phyloP scores from a whole-genome alignment of 2,329 filamentous ascomycete genomes.

The Colletotrichum truncatum region DNA sequence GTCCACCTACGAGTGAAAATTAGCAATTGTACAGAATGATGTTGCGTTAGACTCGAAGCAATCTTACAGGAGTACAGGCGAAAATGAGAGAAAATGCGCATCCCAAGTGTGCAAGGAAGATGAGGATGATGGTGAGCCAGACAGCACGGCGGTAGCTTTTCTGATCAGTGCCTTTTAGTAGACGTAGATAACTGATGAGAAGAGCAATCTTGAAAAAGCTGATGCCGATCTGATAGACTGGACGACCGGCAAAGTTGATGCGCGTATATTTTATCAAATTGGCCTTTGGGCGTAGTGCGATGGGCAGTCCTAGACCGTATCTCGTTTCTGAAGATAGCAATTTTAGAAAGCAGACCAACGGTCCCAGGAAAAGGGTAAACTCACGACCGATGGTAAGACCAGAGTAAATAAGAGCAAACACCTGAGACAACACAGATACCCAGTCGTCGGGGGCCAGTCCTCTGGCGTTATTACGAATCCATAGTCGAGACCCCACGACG shows the following conservation, averaged over 20 bases:
- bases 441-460: constrained; percentile 59
- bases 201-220: constrained; percentile 66
- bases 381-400: constrained; percentile 59
- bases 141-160: constrained; percentile 53
- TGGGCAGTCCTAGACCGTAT: constrained; percentile 60
- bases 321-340: constrained; percentile 55
- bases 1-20: constrained; percentile 37
- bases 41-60: background rate
- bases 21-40: background rate
- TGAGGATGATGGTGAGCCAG: constrained; percentile 51
- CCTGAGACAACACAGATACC: constrained; percentile 48
- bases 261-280: constrained; percentile 55
- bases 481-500: constrained; percentile 52
- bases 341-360: background rate
- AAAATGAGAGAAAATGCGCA: constrained; percentile 60
- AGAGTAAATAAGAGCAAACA: constrained; percentile 59
- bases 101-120: constrained; percentile 57
- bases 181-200: constrained; percentile 60
- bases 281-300: constrained; percentile 51
- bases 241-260: constrained; percentile 62
- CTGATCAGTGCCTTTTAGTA: constrained; percentile 58
- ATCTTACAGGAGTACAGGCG: constrained; percentile 57
- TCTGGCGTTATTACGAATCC: constrained; percentile 49
- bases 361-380: constrained; percentile 29
- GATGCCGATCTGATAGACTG: constrained; percentile 64